Evolutionary conservation across 805 yeast species (phyloP), one percentile per base, ranked within the genome.

Genomic region (Sugiyamaella chiloensis): DNA sequence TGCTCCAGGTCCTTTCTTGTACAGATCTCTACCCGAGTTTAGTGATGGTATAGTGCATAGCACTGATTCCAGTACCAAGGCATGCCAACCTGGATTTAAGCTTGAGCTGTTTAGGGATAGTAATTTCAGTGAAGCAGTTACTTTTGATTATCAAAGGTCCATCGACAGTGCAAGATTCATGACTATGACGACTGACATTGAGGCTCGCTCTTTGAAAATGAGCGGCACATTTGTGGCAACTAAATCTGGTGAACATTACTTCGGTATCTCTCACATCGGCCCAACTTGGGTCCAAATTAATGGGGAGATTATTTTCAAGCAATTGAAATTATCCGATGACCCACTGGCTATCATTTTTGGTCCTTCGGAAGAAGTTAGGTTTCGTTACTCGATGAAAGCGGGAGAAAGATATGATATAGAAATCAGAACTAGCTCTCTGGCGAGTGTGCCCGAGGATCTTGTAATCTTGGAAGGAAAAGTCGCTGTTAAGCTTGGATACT

Each of bases 251-350:
- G 67, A 60, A 12, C 80, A 74, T 57, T 72, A 71, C 46, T 72
- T 81, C 55, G 85, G 84, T 20, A 60, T 76, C 46, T 62, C 76
- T 11, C 73, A 72, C 30, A 57, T 66, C 42, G 86, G 86, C 17
- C 75, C 83, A 29, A 83, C 79, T 24, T 73, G 72, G 59, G 50
- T 81, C 16, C 81, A 69, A 54, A 60, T 80, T 43, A 73, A 81
- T 55, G 83, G 63, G 48, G 55, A 73, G 55, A 64, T 79, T 46
- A 65, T 81, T 24, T 74, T 79, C 44, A 83, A 81, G 60, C 79
- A 80, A 63, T 72, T 69, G 55, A 74, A 79, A 36, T 60, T 69
- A 23, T 85, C 81, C 65, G 63, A 53, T 2, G 59, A 56, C 23
- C 85, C 84, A 11, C 61, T 64, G 27, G 66, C 74, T 2, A 79